phyloP scores from a whole-genome alignment of 257 asterid species.

The Solanum pimpinellifolium region DNA sequence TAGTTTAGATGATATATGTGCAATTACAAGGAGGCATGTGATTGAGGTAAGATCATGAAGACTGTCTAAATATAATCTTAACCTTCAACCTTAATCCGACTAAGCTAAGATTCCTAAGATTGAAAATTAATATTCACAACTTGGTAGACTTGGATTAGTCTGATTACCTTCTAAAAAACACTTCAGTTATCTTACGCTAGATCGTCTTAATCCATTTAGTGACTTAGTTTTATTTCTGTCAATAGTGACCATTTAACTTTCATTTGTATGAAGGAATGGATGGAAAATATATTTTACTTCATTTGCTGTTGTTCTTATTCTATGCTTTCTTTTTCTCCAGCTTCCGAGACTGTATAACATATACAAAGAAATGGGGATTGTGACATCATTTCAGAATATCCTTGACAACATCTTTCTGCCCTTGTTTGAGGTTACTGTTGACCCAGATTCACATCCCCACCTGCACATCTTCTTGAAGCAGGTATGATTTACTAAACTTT shows the following conservation, averaged over 20 bases:
- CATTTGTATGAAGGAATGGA: not conserved
- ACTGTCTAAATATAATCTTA: not conserved
- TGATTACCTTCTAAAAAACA: not conserved
- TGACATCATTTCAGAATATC: slow-evolving; percentile 94
- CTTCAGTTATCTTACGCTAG: not conserved
- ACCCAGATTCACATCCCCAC: slow-evolving; percentile 98
- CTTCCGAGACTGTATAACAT: slow-evolving; percentile 96
- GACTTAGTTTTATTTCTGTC: not conserved
- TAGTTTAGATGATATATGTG: not conserved
- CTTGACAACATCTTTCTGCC: slow-evolving; percentile 95
- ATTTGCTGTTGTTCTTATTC: slow-evolving; percentile 8
- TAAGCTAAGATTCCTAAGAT: not conserved
- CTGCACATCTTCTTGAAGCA: slow-evolving; percentile 83
- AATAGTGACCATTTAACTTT: not conserved
- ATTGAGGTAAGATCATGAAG: not conserved
- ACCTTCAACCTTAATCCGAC: not conserved
- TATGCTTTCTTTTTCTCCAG: slow-evolving; percentile 31
- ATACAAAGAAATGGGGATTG: slow-evolving; percentile 98
- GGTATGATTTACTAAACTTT: slow-evolving; percentile 29
- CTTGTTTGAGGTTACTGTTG: slow-evolving; percentile 86
- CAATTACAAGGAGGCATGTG: not conserved
- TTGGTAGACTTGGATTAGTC: not conserved
- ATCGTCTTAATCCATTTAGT: not conserved
- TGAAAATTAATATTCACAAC: not conserved
- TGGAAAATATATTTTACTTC: not conserved